These are phyloP conservation scores for Tetracladium setigerum DNA, from an alignment of 495 filamentous ascomycete species.

Conservation along the genomic window DNA sequence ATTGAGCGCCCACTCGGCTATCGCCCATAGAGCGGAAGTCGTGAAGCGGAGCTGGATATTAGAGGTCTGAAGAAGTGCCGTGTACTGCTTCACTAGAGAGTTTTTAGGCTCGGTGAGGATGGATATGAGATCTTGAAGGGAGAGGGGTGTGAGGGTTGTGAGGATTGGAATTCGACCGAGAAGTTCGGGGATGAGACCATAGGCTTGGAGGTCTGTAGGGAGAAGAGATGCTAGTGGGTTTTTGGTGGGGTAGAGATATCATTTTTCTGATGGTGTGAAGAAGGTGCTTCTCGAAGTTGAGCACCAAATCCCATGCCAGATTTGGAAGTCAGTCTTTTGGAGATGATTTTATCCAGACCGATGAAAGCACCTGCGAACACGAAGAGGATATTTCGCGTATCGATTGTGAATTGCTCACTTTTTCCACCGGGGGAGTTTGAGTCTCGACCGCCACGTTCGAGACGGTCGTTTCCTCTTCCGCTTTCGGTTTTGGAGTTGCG, in stretches of 20 bases:
- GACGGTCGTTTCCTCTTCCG: constrained; percentile 5
- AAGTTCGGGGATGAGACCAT: constrained; percentile 94
- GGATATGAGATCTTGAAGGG: constrained; percentile 70
- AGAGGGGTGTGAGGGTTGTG: constrained; percentile 73
- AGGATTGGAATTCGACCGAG: constrained; percentile 78
- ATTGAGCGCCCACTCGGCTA: constrained; percentile 62
- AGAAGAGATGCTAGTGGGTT: constrained; percentile 77
- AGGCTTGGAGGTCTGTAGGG: constrained; percentile 78
- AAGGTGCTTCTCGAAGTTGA: constrained; percentile 49
- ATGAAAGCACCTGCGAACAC: constrained; percentile 94
- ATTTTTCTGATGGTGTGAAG: constrained; percentile 29
- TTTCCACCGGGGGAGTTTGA: constrained; percentile 33
- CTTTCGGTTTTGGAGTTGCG: constrained; percentile 10
- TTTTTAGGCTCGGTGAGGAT: constrained; percentile 92
- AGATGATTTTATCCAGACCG: constrained; percentile 81
- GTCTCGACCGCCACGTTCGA: constrained; percentile 10
- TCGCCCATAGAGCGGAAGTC: constrained; percentile 63
- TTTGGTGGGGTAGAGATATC: constrained; percentile 56
- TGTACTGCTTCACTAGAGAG: constrained; percentile 78
- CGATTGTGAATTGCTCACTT: constrained; percentile 80
- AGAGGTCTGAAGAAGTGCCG: constrained; percentile 72
- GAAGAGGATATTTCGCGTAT: constrained; percentile 94
- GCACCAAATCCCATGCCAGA: constrained; percentile 85
- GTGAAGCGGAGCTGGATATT: constrained; percentile 82
- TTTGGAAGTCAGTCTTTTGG: constrained; percentile 77